Base-by-base conservation (phyloP, 352 stramenopile species). In the Phytophthora ramorum region DNA sequence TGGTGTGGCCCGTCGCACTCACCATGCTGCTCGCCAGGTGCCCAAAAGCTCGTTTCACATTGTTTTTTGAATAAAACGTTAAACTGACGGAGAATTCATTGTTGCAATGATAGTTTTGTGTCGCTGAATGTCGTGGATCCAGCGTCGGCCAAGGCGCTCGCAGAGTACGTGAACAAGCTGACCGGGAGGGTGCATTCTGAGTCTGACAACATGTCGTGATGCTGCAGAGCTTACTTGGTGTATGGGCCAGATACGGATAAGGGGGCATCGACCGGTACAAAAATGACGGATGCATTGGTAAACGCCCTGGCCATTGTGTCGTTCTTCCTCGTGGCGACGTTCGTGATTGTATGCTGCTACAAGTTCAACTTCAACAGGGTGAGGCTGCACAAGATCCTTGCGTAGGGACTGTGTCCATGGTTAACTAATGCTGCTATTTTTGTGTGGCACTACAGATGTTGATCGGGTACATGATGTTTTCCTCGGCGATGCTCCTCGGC, bases 401-500 rank as follows among this genome's bases (percentile, higher is more conserved):
- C 47, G 43, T 19, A 7, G 38, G 16, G 3, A 8, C 41, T 30
- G 10, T 57, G 20, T 58, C 12, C 20, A 22, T 46, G 19, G 20
- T 30, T 12, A 12, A n/a, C 19, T 56, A 3, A 60, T 20, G 24
- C 49, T 45, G 17, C 13, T 1, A 1, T 35, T 20, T 8, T 37
- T 67, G 19, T 58, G 16, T 44, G 38, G 16, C 9, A 12, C 7
- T 58, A 22, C 60, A 96, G 85, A 80, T 87, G 47, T 58, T 95
- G 40, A 84, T 93, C 38, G 90, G 86, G 12, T 97, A 97, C 69
- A 94, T 97, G 79, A 95, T 97, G 80, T 84, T 97, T 35, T 93
- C 92, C 32, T 97, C 88, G 14, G 76, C 82, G 26, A 93, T 95
- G 78, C 69, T 97, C 13, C 65, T 98, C 14, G 86, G 88, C 2